Percentiles rank a stretch among this genome's conserved stretches.
Conservation (phyloP, 306 rosid species). For the Crotalaria pallida region DNA sequence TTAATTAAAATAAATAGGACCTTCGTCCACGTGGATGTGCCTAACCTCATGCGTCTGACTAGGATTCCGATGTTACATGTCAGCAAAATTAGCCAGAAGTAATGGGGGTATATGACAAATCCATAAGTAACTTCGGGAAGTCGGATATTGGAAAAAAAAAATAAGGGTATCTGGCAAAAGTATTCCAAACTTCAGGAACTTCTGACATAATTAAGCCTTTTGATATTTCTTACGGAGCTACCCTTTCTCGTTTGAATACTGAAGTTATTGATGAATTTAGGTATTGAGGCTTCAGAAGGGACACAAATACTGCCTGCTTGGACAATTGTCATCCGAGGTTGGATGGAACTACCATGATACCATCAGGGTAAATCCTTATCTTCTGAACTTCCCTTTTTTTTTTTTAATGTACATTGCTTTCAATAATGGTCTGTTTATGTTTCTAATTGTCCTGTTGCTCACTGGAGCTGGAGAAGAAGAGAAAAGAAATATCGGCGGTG, state of each 20-base stretch:
- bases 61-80: too few species aligned
- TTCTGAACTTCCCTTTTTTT: background rate
- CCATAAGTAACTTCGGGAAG: too few species aligned
- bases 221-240: background rate
- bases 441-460: background rate
- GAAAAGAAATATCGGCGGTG: constrained; percentile 47
- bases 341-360: constrained; percentile 70
- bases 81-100: too few species aligned
- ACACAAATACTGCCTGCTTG: constrained; percentile 50
- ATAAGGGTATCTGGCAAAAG: too few species aligned
- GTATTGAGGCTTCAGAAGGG: constrained; percentile 71
- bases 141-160: too few species aligned
- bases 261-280: constrained; percentile 18
- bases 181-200: too few species aligned
- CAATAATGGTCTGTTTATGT: background rate
- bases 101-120: too few species aligned
- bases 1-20: too few species aligned
- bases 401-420: background rate
- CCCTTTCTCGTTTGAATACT: background rate
- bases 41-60: too few species aligned
- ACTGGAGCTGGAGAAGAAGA: constrained; percentile 64
- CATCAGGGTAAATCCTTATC: constrained; percentile 37
- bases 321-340: constrained; percentile 57
- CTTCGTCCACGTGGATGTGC: too few species aligned
- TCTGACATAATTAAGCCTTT: too few species aligned